Base-by-base conservation (phyloP, 2,329 filamentous ascomycete species). In the Fusarium cicatricum region DNA sequence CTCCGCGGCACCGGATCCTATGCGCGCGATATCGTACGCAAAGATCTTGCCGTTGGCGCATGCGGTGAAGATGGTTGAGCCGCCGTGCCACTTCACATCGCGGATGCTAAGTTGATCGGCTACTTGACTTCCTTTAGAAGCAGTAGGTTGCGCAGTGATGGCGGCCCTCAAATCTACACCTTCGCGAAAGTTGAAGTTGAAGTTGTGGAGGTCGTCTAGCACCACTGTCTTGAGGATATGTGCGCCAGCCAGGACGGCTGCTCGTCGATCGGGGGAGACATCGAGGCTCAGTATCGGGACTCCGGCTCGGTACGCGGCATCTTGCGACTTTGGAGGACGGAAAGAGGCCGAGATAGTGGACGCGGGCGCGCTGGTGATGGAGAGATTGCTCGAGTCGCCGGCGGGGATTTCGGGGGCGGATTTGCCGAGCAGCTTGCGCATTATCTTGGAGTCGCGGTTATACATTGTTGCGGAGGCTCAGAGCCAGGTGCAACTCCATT, bases 11-110 rank as follows among this genome's bases (percentile, higher is more conserved):
- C 76, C 77, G 2, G 76, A 69, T 2, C 80, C 78, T 10, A 84
- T 65, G 16, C 82, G 80, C 34, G 77, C 77, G 15, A 88, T 69
- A 69, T 89, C 85, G 65, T 89, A 89, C 55, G 84, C 78, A 57
- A 87, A 87, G 62, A 89, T 86, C 71, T 85, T 85, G 66, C 86
- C 86, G 56, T 83, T 85, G 43, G 83, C 82, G 67, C 85, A 87
- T 3, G 86, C 86, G 0, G 86, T 88, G 62, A 87, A 85, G 48
- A 88, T 80, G 32, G 79, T 81, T 12, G 80, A 78, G 58, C 80
- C 78, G 52, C 75, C 77, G 26, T 82, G 78, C 80, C 85, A 85
- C 68, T 84, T 85, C 43, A 86, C 84, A 57, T 87, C 84, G 62
- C 83, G 82, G 59, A 89, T 87, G 31, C 85, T 86, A 42, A 88